A percentile compares a stretch with the other conserved stretches of the same genome.
Conservation (phyloP, 164 flowering plant genomes). For the Echeveria elegans region DNA sequence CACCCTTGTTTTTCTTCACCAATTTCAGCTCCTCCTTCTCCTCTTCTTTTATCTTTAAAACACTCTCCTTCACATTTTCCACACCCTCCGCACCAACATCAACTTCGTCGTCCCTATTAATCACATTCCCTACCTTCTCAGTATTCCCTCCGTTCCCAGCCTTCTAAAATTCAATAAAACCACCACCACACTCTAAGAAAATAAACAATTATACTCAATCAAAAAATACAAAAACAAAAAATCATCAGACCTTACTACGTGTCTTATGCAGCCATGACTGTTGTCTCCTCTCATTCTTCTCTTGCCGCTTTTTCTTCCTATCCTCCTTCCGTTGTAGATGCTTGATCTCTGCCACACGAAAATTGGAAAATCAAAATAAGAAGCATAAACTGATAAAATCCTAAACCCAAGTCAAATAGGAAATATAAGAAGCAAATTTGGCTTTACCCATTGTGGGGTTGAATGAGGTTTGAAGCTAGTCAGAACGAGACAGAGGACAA, state of each 20-base stretch:
- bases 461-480: no score
- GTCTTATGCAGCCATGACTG: background rate
- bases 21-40: background rate
- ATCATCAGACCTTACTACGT: background rate
- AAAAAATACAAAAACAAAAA: background rate
- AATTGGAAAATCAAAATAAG: background rate
- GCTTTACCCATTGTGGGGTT: no score
- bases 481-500: no score
- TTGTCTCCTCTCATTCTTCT: background rate
- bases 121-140: background rate
- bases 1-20: constrained; percentile 19
- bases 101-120: background rate
- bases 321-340: background rate
- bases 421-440: no score
- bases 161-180: background rate
- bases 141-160: background rate
- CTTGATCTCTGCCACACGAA: background rate
- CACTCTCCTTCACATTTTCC: background rate
- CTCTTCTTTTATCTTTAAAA: background rate
- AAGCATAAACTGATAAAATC: background rate
- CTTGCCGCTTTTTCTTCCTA: constrained; percentile 2
- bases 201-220: background rate
- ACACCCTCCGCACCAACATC: background rate
- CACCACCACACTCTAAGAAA: no score
- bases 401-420: background rate